Conservation (phyloP, 2,329 filamentous ascomycete species). For the Cordyceps cateniannulata region DNA sequence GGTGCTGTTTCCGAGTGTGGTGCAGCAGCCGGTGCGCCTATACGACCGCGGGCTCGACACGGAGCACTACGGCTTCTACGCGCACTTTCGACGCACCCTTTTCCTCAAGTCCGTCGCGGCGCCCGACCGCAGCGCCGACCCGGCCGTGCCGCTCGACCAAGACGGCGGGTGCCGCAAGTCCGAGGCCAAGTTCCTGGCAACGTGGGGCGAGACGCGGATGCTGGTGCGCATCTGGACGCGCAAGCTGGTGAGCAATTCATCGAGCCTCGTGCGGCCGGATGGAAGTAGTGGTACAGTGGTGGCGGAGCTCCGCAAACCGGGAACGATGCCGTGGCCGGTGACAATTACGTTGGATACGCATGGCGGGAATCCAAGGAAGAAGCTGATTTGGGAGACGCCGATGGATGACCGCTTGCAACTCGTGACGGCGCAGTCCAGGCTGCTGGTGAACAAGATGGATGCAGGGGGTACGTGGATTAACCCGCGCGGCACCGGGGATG, state of each 20-base stretch:
- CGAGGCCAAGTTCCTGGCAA: conserved; percentile 50
- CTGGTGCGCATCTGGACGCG: conserved; percentile 62
- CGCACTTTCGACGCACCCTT: conserved; percentile 81
- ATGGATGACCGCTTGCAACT: conserved; percentile 43
- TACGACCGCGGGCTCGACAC: conserved; percentile 74
- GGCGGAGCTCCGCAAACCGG: conserved; percentile 37
- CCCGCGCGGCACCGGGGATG: conserved; percentile 35
- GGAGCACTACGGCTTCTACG: conserved; percentile 93
- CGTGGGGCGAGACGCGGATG: conserved; percentile 54
- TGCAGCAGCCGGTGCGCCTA: conserved; percentile 73
- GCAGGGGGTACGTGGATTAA: conserved; percentile 50
- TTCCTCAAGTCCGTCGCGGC: conserved; percentile 60
- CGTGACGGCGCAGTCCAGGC: conserved; percentile 33
- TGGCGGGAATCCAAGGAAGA: conserved; percentile 46
- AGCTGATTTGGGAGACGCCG: conserved; percentile 48
- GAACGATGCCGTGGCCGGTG: conserved; percentile 58
- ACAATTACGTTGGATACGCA: conserved; percentile 57
- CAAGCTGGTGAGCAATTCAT: conserved; percentile 37
- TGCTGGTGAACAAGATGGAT: conserved; percentile 43
- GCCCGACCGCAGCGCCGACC: conserved; percentile 38
- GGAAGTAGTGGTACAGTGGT: conserved; percentile 19
- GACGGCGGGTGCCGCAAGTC: conserved; percentile 47
- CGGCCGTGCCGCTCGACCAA: conserved; percentile 40
- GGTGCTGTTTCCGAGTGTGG: conserved; percentile 62
- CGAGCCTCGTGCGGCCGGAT: conserved; percentile 26